These are phyloP conservation scores for Boechera divaricarpa DNA, from an alignment of 345 rosid species.

Conservation along the genomic window DNA sequence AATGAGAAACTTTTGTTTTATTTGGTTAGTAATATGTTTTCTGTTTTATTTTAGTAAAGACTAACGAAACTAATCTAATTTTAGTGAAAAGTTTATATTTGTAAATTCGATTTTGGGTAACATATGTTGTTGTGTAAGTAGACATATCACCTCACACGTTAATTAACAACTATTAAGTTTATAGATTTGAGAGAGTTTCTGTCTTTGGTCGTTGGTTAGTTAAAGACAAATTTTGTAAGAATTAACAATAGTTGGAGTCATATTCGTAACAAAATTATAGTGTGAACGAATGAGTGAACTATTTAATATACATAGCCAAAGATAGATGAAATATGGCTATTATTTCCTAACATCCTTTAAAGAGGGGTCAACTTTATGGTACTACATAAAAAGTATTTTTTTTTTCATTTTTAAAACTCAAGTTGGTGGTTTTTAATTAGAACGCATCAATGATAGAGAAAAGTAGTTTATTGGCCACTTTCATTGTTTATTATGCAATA, in stretches of 20 bases:
- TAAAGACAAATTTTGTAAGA: not conserved
- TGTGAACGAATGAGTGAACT: slow-evolving; percentile 20
- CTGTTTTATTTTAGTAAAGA: slow-evolving; percentile 34
- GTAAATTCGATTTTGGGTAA: slow-evolving; percentile 19
- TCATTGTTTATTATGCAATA: not conserved
- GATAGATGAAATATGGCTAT: slow-evolving; percentile 17
- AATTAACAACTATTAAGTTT: not conserved
- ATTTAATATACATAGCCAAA: not conserved
- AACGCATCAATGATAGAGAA: slow-evolving; percentile 13
- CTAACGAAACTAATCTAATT: slow-evolving; percentile 33
- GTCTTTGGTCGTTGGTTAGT: not conserved
- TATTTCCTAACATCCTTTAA: not conserved
- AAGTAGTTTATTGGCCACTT: slow-evolving; percentile 1
- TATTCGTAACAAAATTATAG: slow-evolving; percentile 8
- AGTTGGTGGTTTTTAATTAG: not conserved
- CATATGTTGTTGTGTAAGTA: slow-evolving; percentile 13
- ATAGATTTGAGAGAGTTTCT: slow-evolving; percentile 1
- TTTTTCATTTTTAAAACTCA: not conserved
- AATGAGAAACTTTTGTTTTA: slow-evolving; percentile 30
- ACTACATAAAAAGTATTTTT: not conserved
- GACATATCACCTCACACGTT: not conserved
- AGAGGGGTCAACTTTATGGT: slow-evolving; percentile 17
- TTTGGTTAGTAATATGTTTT: slow-evolving; percentile 20
- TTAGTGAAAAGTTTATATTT: slow-evolving; percentile 17
- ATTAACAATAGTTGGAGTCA: not conserved